Conservation (phyloP, 2,329 filamentous ascomycete species). For the Pleomassaria siparia region DNA sequence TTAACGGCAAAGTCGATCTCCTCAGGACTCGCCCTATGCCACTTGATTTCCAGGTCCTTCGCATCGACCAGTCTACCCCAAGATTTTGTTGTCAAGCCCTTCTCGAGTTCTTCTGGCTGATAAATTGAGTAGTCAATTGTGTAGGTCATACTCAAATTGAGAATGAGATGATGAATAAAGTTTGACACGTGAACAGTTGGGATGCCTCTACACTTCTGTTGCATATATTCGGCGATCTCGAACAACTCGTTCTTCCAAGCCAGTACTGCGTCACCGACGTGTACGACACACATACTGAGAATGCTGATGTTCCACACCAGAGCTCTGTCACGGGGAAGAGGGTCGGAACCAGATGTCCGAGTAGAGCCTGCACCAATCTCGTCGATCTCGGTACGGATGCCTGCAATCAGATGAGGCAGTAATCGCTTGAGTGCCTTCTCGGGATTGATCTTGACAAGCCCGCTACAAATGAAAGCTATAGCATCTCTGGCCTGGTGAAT, state of each 20-base stretch:
- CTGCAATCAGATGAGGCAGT: conserved; percentile 84
- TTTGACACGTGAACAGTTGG: conserved; percentile 97
- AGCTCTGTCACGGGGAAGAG: conserved; percentile 86
- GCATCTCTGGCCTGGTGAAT: conserved; percentile 96
- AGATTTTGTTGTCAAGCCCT: conserved; percentile 73
- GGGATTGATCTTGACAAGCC: conserved; percentile 91
- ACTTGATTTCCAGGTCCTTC: conserved; percentile 77
- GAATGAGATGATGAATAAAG: conserved; percentile 91
- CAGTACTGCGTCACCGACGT: conserved; percentile 87
- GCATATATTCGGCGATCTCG: conserved; percentile 93
- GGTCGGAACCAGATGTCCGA: conserved; percentile 88
- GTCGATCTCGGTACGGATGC: conserved; percentile 95
- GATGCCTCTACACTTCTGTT: conserved; percentile 88
- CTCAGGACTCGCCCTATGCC: conserved; percentile 79
- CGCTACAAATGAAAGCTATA: conserved; percentile 98
- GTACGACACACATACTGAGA: conserved; percentile 96
- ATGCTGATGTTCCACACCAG: conserved; percentile 97
- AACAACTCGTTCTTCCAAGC: conserved; percentile 87
- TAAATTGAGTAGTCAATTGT: conserved; percentile 87
- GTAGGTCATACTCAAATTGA: conserved; percentile 94
- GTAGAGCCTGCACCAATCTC: conserved; percentile 95
- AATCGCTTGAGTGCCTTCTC: conserved; percentile 90
- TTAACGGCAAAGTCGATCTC: conserved; percentile 89
- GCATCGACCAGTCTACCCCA: conserved; percentile 83
- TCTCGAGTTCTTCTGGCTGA: conserved; percentile 71